A percentile compares a stretch with the other conserved stretches of the same genome.
Conservation (phyloP, 2,329 filamentous ascomycete species). For the Colletotrichum liriopes region DNA sequence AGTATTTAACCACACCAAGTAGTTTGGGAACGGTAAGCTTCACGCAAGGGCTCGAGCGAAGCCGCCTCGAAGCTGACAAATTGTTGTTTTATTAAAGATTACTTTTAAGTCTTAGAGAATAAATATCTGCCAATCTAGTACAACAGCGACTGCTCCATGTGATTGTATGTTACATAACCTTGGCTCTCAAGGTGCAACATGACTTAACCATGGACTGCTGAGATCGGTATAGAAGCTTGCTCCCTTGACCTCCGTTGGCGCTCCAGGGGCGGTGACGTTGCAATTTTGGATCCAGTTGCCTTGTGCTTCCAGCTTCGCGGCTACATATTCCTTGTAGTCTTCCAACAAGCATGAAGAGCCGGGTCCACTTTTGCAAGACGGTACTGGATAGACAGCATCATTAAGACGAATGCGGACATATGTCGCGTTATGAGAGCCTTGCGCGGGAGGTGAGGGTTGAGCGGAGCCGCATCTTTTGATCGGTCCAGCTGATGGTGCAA, state of each 20-base stretch:
- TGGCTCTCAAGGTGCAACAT: conserved; percentile 18
- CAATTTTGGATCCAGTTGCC: conserved; percentile 67
- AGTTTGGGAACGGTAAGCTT: too few species aligned
- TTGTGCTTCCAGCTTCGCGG: conserved; percentile 61
- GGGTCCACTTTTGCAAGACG: conserved; percentile 68
- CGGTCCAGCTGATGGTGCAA: neutral
- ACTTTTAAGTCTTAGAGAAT: neutral
- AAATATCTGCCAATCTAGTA: neutral
- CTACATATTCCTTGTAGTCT: conserved; percentile 62
- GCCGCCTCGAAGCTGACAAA: neutral
- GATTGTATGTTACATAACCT: neutral
- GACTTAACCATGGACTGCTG: conserved; percentile 34
- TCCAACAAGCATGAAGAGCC: conserved; percentile 67
- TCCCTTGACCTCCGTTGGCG: conserved; percentile 59
- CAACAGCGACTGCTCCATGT: neutral
- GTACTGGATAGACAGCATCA: conserved; percentile 74
- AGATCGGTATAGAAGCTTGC: conserved; percentile 67
- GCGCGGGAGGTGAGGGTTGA: conserved; percentile 20
- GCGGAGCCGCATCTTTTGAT: neutral
- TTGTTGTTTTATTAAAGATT: neutral
- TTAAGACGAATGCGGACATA: conserved; percentile 74
- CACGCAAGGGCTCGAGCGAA: neutral
- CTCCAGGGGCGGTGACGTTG: conserved; percentile 59
- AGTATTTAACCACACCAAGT: too few species aligned
- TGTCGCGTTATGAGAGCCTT: conserved; percentile 50